Conservation (phyloP, 768 basidiomycete species). For the Lentinula detonsa region DNA sequence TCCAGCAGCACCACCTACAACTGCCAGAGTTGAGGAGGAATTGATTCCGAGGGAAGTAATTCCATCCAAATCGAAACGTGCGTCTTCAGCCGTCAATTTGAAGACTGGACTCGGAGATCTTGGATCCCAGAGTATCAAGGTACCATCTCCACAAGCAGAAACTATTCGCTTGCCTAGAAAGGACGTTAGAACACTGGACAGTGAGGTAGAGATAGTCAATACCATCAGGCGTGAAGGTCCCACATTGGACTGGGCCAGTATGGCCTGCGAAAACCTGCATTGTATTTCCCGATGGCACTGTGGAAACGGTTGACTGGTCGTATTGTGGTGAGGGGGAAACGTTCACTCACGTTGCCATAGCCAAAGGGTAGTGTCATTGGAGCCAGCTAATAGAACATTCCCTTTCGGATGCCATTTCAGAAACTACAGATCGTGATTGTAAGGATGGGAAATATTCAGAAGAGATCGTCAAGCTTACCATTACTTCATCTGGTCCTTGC, state of each 20-base stretch:
- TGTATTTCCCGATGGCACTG: slow-evolving; percentile 91
- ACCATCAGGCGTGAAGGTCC: slow-evolving; percentile 92
- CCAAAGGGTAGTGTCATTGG: slow-evolving; percentile 93
- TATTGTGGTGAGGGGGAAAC: neutral
- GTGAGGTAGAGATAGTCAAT: slow-evolving; percentile 7
- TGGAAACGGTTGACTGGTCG: neutral
- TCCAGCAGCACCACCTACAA: slow-evolving; percentile 84
- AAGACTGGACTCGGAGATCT: slow-evolving; percentile 70
- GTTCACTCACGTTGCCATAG: slow-evolving; percentile 82
- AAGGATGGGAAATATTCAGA: neutral
- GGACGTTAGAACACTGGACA: neutral
- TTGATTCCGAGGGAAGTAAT: slow-evolving; percentile 88
- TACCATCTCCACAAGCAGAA: slow-evolving; percentile 79
- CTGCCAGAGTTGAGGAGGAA: slow-evolving; percentile 80
- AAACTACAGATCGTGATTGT: slow-evolving; percentile 51
- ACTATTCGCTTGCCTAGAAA: slow-evolving; percentile 77
- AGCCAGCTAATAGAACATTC: slow-evolving; percentile 79
- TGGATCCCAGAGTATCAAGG: slow-evolving; percentile 89
- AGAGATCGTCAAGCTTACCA: slow-evolving; percentile 46
- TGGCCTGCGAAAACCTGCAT: slow-evolving; percentile 98
- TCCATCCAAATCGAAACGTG: slow-evolving; percentile 73
- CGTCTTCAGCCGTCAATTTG: slow-evolving; percentile 68
- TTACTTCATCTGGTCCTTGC: slow-evolving; percentile 93
- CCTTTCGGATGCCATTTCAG: slow-evolving; percentile 97
- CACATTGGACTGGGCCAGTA: slow-evolving; percentile 75